A percentile compares a stretch with the other conserved stretches of the same genome.
These are phyloP conservation scores for Starmerella floris DNA, from an alignment of 805 yeast species.

Conservation along the genomic window DNA sequence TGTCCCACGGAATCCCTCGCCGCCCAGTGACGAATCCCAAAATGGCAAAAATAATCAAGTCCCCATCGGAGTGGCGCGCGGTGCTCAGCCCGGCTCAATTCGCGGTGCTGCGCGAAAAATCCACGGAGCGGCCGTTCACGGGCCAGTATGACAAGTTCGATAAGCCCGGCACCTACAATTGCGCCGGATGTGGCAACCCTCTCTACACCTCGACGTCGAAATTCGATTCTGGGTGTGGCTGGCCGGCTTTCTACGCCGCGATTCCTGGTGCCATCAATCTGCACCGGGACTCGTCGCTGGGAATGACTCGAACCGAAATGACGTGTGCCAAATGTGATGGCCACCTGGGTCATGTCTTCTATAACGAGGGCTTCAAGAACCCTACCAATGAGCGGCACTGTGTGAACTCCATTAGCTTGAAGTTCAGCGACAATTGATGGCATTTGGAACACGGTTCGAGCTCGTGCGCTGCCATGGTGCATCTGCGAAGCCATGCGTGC, in stretches of 20 bases:
- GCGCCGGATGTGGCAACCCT: slow-evolving; percentile 79
- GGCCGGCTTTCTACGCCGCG: slow-evolving; percentile 95
- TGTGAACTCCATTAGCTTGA: slow-evolving; percentile 74
- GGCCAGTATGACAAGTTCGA: slow-evolving; percentile 46
- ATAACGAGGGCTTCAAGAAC: slow-evolving; percentile 79
- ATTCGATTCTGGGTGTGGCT: slow-evolving; percentile 86
- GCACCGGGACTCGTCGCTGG: slow-evolving; percentile 47
- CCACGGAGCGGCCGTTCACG: slow-evolving; percentile 54
- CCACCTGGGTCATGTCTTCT: slow-evolving; percentile 89
- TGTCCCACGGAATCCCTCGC: too few relatives aligned
- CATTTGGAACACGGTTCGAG: too few relatives aligned
- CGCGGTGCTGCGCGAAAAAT: slow-evolving; percentile 58
- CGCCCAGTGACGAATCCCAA: too few relatives aligned
- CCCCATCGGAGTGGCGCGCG: slow-evolving; percentile 68
- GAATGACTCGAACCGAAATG: slow-evolving; percentile 83
- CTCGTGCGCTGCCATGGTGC: too few relatives aligned
- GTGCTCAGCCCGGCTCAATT: slow-evolving; percentile 63
- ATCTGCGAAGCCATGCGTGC: neutral
- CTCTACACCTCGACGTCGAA: slow-evolving; percentile 68
- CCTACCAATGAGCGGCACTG: slow-evolving; percentile 93
- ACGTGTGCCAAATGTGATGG: slow-evolving; percentile 80
- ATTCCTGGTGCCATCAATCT: slow-evolving; percentile 63
- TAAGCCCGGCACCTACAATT: slow-evolving; percentile 51
- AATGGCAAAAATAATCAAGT: slow-evolving; percentile 22
- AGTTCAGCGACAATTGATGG: slow-evolving; percentile 32